Evolutionary conservation across 306 rosid genomes (phyloP), one percentile per base, ranked within the genome.

Genomic region (Rosa rugosa): DNA sequence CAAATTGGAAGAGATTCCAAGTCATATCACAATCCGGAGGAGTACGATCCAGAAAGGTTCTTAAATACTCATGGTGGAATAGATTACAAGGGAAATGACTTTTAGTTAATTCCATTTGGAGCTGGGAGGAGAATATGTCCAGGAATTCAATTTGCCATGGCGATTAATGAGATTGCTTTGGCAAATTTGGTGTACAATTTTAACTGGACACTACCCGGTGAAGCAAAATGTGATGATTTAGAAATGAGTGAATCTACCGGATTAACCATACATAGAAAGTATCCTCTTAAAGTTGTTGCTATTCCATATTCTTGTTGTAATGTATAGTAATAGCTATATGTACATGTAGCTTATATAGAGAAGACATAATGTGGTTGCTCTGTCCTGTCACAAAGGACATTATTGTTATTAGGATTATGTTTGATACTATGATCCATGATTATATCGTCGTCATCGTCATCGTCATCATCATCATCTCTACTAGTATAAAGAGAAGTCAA

Each of bases 31-130:
- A 63, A 64, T 0, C 50, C 72, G 23, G 79, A 47, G 23, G 49
- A 76, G 79, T 76, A 8, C 8, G 10, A 64, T 11, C 79, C 79
- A 18, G 72, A 47, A n/a, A 76, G 79, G 22, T 87, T 87, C 40
- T 5, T 85, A 18, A 36, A 13, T 22, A 8, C 11, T 63, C 36
- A 31, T 11, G 46, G 8, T 18, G 18, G 27, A 0, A 38, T 83
- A 0, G 88, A 85, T 69, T 83, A 70, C 31, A 85, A 76, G 74
- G 91, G 84, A 16, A 79, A 51, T 2, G 74, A 83, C 51, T 85
- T 87, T 1, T 49, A 64, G 14, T 76, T 87, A 0, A 77, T 87
- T 38, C 87, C 91, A 31, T 87, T 87, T 25, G 88, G 91, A 2
- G 84, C 70, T 42, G 78, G 78, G 2, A 9, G 78, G 57, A 75